phyloP scores from a whole-genome alignment of 2,329 filamentous ascomycete genomes.

The Cladosporium sp. region DNA sequence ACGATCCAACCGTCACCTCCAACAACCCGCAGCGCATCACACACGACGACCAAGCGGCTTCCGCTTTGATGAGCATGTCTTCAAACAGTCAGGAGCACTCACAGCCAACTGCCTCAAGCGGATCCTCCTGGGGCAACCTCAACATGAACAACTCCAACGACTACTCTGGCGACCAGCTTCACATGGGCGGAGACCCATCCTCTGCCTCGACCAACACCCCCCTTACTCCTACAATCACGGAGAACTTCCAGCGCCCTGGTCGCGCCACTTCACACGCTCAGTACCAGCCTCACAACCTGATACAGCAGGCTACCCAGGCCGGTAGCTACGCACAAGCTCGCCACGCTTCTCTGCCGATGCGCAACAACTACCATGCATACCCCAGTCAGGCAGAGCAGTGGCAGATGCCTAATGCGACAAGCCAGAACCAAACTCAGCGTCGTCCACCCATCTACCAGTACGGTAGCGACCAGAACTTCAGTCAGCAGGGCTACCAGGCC shows the following conservation, averaged over 20 bases:
- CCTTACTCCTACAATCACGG: slow-evolving; percentile 7
- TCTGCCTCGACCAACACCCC: slow-evolving; percentile 9
- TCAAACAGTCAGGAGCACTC: slow-evolving; percentile 12
- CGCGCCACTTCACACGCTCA: slow-evolving; percentile 6
- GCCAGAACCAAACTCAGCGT: background rate
- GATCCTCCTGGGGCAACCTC: slow-evolving; percentile 11
- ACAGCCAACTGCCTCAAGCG: slow-evolving; percentile 2
- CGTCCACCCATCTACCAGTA: slow-evolving; percentile 17
- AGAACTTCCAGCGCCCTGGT: slow-evolving; percentile 1
- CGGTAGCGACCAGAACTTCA: slow-evolving; percentile 23
- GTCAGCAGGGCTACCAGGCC: slow-evolving; percentile 11
- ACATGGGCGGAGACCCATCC: slow-evolving; percentile 1
- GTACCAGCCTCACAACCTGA: background rate
- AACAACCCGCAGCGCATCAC: background rate
- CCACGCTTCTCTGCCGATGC: slow-evolving; percentile 3
- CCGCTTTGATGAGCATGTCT: slow-evolving; percentile 16
- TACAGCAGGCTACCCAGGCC: background rate
- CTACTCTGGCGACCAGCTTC: slow-evolving; percentile 4
- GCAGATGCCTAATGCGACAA: background rate
- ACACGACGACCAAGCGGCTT: slow-evolving; percentile 13
- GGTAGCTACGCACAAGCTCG: background rate
- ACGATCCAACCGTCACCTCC: background rate
- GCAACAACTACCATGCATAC: background rate
- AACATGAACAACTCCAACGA: slow-evolving; percentile 2
- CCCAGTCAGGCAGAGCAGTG: background rate